Evolutionary conservation across 2,329 filamentous ascomycete genomes (phyloP), one percentile per base, ranked within the genome.

Genomic region (Phyllachora maydis): DNA sequence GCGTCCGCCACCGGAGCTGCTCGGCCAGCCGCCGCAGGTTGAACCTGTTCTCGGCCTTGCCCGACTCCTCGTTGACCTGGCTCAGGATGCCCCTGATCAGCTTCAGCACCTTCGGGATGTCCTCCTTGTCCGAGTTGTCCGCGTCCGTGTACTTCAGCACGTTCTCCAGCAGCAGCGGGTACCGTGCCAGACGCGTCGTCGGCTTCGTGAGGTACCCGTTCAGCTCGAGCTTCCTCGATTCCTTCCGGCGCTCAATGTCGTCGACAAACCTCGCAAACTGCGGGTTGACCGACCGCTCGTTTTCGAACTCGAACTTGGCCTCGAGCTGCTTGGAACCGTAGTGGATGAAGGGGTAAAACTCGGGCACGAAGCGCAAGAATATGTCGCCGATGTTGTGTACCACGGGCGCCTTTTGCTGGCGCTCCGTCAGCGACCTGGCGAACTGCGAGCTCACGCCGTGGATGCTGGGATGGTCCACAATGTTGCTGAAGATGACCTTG

Each of bases 171-270:
- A 98, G 57, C 18, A 98, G 56, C 4, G 88, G 88, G 45, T 98
- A 98, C 47, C 88, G 69, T 19, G 88, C 88, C 38, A 98, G 55
- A 54, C 88, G 70, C 11, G 88, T 98, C 2, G 88, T 98, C 1
- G 88, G 88, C 48, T 98, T 98, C 6, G 88, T 98, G 24, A 98
- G 58, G 42, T 98, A 98, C 35, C 88, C 88, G 45, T 98, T 98
- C 28, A 98, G 57, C 47, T 98, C 88, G 22, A 98, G 59, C 50
- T 98, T 98, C 32, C 88, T 68, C 5, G 85, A 95, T 46, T 98
- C 88, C 46, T 93, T 93, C 36, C 91, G 66, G 28, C 88, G 65
- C 47, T 98, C 88, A 5, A 90, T 91, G 45, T 95, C 83, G 34
- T 98, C 88, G 14, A 95, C 88, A 36, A 95, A 93, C 39, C 76